Evolutionary conservation across 2,329 filamentous ascomycete species (phyloP), one percentile per base, ranked within the genome.

Genomic region (Dendrostoma leiphaemia): DNA sequence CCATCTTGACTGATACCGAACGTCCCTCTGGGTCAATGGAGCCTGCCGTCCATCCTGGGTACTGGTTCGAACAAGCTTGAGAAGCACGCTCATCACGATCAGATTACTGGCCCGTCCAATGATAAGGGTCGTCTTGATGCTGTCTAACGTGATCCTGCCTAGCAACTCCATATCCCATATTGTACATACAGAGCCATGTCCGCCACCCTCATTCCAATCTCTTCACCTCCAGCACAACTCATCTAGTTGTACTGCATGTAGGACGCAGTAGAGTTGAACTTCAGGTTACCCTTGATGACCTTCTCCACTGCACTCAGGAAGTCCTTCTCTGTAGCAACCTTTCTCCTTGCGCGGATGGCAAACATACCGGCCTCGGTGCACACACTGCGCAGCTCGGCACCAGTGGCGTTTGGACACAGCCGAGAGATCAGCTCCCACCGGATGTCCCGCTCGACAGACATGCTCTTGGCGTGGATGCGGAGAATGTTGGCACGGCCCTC

Each of bases 291-390:
- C 83, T 97, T 96, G 79, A 97, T 97, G 60, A 99, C 94, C 85
- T 99, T 99, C 80, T 99, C 94, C 58, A 99, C 94, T 3, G 94
- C 93, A 54, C 90, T 92, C 64, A 99, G 76, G 76, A 99, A 99
- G 75, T 99, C 94, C 83, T 99, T 97, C 81, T 99, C 94, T 1
- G 92, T 93, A 0, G 94, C 94, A 15, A 99, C 91, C 89, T 99
- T 99, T 76, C 94, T 87, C 70, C 94, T 80, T 34, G 90, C 90
- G 44, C 94, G 85, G 62, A 99, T 97, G 57, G 94, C 94, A 68
- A 96, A 99, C 93, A 99, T 97, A 62, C 94, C 94, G 1, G 94
- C 93, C 74, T 99, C 94, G 8, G 94, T 99, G 63, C 94, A 96
- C 58, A 99, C 94, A 76, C 91, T 96, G 67, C 94, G 85, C 70